A percentile compares a stretch with the other conserved stretches of the same genome.
Evolutionary conservation across 2,329 filamentous ascomycete species (phyloP).

Genomic region (Eutypa lata): DNA sequence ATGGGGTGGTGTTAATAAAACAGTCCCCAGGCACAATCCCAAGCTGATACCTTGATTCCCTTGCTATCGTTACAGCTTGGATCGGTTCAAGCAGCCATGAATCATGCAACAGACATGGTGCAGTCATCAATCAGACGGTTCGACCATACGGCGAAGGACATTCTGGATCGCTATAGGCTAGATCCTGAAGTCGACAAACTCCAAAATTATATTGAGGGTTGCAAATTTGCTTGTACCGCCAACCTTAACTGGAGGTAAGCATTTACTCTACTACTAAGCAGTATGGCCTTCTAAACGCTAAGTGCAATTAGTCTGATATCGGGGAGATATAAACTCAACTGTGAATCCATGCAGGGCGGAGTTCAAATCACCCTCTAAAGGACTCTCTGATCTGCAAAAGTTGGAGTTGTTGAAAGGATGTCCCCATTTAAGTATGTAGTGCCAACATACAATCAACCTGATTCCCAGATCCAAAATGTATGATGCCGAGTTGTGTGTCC

Average conservation of each 20-base stretch:
- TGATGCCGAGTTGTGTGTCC: too few relatives aligned
- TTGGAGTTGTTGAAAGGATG: too few relatives aligned
- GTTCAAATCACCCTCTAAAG: not conserved
- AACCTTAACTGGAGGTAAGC: slow-evolving; percentile 7
- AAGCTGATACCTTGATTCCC: slow-evolving; percentile 4
- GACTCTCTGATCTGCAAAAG: too few relatives aligned
- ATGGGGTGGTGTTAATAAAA: not conserved
- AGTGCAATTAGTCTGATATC: not conserved
- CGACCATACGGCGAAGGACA: not conserved
- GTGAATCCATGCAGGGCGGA: not conserved
- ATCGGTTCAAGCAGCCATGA: slow-evolving; percentile 1
- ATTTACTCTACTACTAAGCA: not conserved
- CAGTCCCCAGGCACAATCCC: not conserved
- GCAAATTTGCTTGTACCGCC: slow-evolving; percentile 4
- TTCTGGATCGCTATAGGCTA: not conserved
- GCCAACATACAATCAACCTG: too few relatives aligned
- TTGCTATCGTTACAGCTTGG: not conserved
- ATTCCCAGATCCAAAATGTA: too few relatives aligned
- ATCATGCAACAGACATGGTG: not conserved
- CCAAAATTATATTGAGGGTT: not conserved
- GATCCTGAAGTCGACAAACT: not conserved
- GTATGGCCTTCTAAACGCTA: not conserved
- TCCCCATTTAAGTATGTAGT: too few relatives aligned
- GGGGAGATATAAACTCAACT: not conserved
- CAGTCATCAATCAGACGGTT: not conserved